These are phyloP conservation scores for Eimeria tenella DNA, from an alignment of 169 alveolate species.

Conservation along the genomic window DNA sequence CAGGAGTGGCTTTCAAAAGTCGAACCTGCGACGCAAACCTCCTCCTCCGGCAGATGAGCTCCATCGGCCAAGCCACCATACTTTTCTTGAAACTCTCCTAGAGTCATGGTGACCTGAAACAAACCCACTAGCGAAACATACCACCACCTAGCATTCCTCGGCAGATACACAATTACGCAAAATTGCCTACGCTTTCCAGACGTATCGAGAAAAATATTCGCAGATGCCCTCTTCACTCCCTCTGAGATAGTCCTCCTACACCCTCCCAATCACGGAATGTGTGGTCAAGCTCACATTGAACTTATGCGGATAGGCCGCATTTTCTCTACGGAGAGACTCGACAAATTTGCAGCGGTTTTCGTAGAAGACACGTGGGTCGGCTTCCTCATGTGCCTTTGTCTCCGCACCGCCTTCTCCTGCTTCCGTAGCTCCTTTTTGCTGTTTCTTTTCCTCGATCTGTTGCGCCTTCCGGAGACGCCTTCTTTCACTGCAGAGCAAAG, in stretches of 20 bases:
- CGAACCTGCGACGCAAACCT: constrained; percentile 92
- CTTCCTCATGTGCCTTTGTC: constrained; percentile 74
- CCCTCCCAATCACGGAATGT: not conserved
- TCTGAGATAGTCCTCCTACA: not conserved
- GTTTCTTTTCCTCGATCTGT: constrained; percentile 52
- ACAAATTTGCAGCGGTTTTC: constrained; percentile 82
- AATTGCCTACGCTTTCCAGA: not conserved
- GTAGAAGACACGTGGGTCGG: constrained; percentile 85
- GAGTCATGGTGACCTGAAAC: constrained; percentile 22
- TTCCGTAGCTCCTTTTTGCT: not conserved
- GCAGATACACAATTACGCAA: no score
- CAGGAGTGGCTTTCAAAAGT: not conserved
- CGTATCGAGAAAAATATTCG: not conserved
- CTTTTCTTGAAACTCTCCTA: constrained; percentile 84
- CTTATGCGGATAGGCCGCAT: constrained; percentile 63
- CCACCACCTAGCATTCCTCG: no score
- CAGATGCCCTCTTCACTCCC: not conserved
- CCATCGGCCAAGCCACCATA: constrained; percentile 87
- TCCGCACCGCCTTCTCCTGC: not conserved
- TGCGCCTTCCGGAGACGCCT: constrained; percentile 65
- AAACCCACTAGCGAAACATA: not conserved
- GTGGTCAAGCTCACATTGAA: constrained; percentile 1
- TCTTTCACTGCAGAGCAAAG: constrained; percentile 40
- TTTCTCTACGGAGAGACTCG: constrained; percentile 50
- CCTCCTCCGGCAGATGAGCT: constrained; percentile 84